Evolutionary conservation across 352 stramenopile species (phyloP), one percentile per base, ranked within the genome.

Genomic region (Phytopythium delawarense): DNA sequence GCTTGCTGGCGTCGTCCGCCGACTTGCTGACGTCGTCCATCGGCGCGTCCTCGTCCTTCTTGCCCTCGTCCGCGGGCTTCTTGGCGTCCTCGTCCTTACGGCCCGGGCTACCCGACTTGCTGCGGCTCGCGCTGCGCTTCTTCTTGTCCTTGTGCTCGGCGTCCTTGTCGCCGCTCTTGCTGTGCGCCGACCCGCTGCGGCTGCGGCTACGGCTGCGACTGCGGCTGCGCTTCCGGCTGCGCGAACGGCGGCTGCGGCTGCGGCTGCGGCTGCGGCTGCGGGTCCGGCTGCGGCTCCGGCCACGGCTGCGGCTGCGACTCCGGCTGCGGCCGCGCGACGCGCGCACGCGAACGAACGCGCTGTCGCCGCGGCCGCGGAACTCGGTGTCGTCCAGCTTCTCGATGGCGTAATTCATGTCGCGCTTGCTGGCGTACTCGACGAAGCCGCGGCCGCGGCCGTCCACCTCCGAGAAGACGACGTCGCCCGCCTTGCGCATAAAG

Each of bases 401-500:
- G 28, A 95, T 69, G 1, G 79, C 84, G 53, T 81, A 79, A 55
- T 86, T 75, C 70, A 93, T 81, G 58, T 93, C 80, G n/a, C 78
- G 67, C 59, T 84, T 76, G 61, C 83, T 91, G 61, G 65, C 66
- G 59, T 88, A 95, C 52, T 86, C 84, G 8, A 89, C 85, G 37
- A 79, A 66, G 8, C 80, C 86, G n/a, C 68, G 67, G 16, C 86
- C 86, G n/a, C 71, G 72, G 2, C 78, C 73, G 56, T 95, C 81
- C 34, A 93, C 84, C 58, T 90, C 78, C 1, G 81, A 69, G 53
- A 87, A 82, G 25, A 87, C 61, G 30, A 93, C 84, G 51, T 93
- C 86, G 21, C 79, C 82, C 0, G 70, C 79, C 46, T 78, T 78
- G 23, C 75, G 76, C 63, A 92, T 82, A 63, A 84, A 83, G 39